Evolutionary conservation across 2,329 filamentous ascomycete species (phyloP).

Genomic region (Xylariaceae sp.): DNA sequence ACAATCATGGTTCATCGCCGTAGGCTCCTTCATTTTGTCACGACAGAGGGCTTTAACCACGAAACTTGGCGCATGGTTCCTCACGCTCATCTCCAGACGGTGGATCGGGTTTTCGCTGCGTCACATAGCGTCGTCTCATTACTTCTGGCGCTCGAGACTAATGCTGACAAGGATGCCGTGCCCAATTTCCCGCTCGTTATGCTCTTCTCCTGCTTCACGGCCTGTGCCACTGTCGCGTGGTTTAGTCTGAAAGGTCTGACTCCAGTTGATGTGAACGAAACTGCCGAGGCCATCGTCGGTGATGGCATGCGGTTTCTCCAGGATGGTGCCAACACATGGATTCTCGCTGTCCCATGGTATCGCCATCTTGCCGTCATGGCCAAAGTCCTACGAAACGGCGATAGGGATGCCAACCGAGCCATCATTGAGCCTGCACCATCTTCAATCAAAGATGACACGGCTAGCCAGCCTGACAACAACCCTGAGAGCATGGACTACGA

Average conservation of each 20-base stretch:
- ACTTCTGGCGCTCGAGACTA: constrained; percentile 60
- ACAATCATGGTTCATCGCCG: constrained; percentile 67
- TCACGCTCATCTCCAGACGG: constrained; percentile 56
- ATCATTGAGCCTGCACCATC: constrained; percentile 42
- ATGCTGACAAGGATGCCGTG: constrained; percentile 62
- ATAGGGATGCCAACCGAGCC: constrained; percentile 43
- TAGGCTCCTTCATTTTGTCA: constrained; percentile 63
- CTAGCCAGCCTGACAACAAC: constrained; percentile 61
- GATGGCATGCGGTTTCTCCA: constrained; percentile 65
- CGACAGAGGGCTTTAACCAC: constrained; percentile 56
- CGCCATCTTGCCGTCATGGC: constrained; percentile 67
- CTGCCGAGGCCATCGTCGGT: constrained; percentile 61
- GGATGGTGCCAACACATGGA: constrained; percentile 65
- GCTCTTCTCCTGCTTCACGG: constrained; percentile 67
- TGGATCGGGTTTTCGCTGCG: constrained; percentile 63
- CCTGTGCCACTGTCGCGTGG: constrained; percentile 66
- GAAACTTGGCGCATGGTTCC: constrained; percentile 60
- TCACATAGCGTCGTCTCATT: constrained; percentile 65
- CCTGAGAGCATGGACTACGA: constrained; percentile 65
- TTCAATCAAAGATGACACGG: constrained; percentile 60
- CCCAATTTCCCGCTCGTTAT: constrained; percentile 68
- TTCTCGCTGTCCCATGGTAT: constrained; percentile 64
- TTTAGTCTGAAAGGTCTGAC: constrained; percentile 67
- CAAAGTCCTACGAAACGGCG: constrained; percentile 62
- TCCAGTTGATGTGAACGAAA: constrained; percentile 61